Conservation (phyloP, 352 stramenopile genomes). For the Pythium vanterpoolii region DNA sequence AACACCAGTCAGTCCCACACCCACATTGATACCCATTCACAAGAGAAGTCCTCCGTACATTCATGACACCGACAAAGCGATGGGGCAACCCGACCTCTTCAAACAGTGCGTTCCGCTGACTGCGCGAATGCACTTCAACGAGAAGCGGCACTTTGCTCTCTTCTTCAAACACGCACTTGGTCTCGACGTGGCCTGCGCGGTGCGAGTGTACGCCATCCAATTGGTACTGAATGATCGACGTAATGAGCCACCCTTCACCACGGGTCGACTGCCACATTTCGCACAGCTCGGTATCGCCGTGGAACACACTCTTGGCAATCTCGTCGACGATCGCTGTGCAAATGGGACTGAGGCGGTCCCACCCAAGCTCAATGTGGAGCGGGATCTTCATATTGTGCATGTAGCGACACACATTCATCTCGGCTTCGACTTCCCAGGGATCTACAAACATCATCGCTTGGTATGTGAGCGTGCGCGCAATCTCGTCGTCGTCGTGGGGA, state of each 20-base stretch:
- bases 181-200: constrained; percentile 24
- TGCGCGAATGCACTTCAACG: constrained; percentile 63
- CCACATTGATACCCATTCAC: background rate
- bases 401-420: constrained; percentile 53
- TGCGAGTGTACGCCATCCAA: constrained; percentile 66
- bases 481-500: background rate
- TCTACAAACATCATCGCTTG: constrained; percentile 84
- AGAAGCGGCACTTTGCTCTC: constrained; percentile 51
- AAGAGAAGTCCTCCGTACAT: constrained; percentile 21
- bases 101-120: constrained; percentile 78
- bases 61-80: constrained; percentile 68
- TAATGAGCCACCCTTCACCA: constrained; percentile 79
- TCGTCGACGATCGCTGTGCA: constrained; percentile 60
- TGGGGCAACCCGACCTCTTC: constrained; percentile 69
- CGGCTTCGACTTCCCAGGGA: constrained; percentile 77
- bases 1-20: constrained; percentile 1
- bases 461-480: constrained; percentile 9
- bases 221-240: constrained; percentile 74
- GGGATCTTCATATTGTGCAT: constrained; percentile 49
- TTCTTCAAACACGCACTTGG: constrained; percentile 29
- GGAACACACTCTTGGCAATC: constrained; percentile 60
- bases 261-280: constrained; percentile 71
- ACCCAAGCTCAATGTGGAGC: constrained; percentile 67
- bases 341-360: constrained; percentile 68
- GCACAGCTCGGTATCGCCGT: constrained; percentile 42